Evolutionary conservation across 257 asterid genomes (phyloP), one percentile per base, ranked within the genome.

Genomic region (Lantana camara): DNA sequence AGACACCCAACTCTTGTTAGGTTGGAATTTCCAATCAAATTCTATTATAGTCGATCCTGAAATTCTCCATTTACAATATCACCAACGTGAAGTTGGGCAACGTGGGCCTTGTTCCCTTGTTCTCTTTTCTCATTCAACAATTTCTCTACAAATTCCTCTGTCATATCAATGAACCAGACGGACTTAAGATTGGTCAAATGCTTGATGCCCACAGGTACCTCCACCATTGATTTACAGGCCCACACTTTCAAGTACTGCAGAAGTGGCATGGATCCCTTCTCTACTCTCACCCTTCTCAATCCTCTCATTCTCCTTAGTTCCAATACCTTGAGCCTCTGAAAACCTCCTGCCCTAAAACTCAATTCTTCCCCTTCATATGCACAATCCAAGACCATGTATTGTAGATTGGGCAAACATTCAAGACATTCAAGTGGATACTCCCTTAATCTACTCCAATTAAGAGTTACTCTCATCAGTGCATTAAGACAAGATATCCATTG

Each of bases 201-300:
- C 53, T 56, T 20, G 11, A 60, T 16, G 22, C 67, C 79, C 7
- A 1, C 4, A 1, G 69, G 79, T 17, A 57, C 1, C 44, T 63
- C 54, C 7, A 13, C 51, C 54, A 74, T n/a, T 17, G 40, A 45
- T 20, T 11, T 12, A 17, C 77, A 75, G 0, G 9, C 17, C 6
- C 0, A 1, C 42, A 75, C 10, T 2, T 0, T 0, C 5, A 64
- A 30, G 0, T 0, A 0, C 2, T 60, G 9, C 4, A 75, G 70
- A 47, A 3, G n/a, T 1, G 76, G 77, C 77, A 75, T 40, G 10
- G 78, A 13, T 2, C 48, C 63, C 1, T 67, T 13, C 45, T 52
- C n/a, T n/a, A n/a, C n/a, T n/a, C n/a, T n/a, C n/a, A n/a, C n/a
- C n/a, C n/a, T n/a, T n/a, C n/a, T n/a, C 70, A 66, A 13, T 6